Evolutionary conservation across 2,329 filamentous ascomycete species (phyloP).

Genomic region (Chrysoporthe puriensis): DNA sequence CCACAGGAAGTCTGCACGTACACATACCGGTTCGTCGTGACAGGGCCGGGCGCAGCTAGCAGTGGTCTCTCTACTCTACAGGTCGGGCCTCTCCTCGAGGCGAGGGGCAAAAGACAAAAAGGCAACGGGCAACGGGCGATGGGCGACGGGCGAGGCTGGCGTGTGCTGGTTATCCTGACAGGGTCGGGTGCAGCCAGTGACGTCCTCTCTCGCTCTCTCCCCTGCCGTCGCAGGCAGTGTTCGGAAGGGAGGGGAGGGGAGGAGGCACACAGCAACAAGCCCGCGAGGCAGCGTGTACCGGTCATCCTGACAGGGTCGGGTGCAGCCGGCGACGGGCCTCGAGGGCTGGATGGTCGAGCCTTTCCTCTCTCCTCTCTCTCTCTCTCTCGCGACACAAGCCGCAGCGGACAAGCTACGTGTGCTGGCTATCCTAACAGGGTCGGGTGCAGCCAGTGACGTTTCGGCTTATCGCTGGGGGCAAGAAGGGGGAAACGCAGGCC

Average conservation of each 20-base stretch:
- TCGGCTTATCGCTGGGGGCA: background rate
- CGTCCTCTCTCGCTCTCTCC: background rate
- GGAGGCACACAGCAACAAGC: background rate
- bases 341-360: no score
- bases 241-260: background rate
- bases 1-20: no score
- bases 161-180: background rate
- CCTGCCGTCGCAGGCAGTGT: background rate
- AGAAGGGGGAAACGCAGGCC: no score
- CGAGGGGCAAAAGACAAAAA: no score
- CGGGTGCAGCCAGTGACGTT: constrained; percentile 1
- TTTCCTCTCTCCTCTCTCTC: no score
- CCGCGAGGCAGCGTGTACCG: constrained; percentile 3
- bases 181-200: background rate
- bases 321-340: background rate
- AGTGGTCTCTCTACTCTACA: no score
- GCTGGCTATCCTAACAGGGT: background rate
- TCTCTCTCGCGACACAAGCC: no score
- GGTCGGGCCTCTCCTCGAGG: no score
- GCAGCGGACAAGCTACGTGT: background rate
- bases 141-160: background rate
- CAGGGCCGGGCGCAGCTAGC: no score
- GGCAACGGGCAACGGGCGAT: background rate
- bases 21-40: no score
- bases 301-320: constrained; percentile 12